Percentiles rank a stretch among this genome's conserved stretches.
phyloP scores from a whole-genome alignment of 2,329 filamentous ascomycete species.

The Fusarium pilosicola region DNA sequence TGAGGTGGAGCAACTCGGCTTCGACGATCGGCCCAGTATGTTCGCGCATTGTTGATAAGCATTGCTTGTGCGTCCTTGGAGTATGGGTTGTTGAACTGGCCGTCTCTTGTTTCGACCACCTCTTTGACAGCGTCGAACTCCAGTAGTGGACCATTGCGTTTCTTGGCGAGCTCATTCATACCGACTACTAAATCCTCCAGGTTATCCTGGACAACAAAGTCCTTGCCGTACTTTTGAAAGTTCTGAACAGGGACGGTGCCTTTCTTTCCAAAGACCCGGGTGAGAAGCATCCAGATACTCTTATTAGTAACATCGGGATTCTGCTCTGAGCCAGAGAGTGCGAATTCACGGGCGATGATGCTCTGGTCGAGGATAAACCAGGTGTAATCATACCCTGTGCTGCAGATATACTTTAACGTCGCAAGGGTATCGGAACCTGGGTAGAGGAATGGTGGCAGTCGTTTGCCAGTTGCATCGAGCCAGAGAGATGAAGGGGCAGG shows the following conservation, averaged over 20 bases:
- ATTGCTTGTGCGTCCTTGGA: constrained; percentile 71
- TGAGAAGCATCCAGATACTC: constrained; percentile 62
- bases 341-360: constrained; percentile 71
- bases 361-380: constrained; percentile 70
- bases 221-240: constrained; percentile 67
- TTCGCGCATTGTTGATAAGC: constrained; percentile 66
- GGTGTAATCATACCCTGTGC: constrained; percentile 69
- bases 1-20: constrained; percentile 65
- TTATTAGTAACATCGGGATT: constrained; percentile 70
- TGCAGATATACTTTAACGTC: constrained; percentile 68
- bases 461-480: constrained; percentile 69
- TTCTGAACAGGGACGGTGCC: constrained; percentile 66
- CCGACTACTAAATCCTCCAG: constrained; percentile 64
- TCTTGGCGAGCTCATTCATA: constrained; percentile 66
- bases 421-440: constrained; percentile 67
- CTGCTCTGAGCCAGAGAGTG: constrained; percentile 70
- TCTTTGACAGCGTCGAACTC: constrained; percentile 56
- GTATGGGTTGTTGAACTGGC: constrained; percentile 65
- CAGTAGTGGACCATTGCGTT: constrained; percentile 58
- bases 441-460: constrained; percentile 65
- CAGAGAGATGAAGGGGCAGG: constrained; percentile 70
- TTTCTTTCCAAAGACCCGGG: constrained; percentile 61
- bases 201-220: constrained; percentile 68
- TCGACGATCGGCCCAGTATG: constrained; percentile 64
- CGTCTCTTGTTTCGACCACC: constrained; percentile 63